Conservation (phyloP, 208 protist genomes). For the Acanthamoeba castellanii region DNA sequence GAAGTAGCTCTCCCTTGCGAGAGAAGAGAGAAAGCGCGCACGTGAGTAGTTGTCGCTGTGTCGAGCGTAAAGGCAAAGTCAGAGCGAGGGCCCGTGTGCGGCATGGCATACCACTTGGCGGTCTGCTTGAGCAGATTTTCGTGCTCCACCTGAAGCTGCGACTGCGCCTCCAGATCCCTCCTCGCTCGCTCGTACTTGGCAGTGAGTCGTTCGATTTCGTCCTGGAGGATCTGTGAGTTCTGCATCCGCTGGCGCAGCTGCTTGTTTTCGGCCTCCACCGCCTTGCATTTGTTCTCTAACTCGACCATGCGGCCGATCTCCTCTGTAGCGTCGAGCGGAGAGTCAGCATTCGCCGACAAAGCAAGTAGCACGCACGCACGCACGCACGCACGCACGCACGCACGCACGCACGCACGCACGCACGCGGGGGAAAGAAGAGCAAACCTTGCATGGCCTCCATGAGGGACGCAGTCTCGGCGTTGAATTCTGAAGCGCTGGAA, state of each 20-base stretch:
- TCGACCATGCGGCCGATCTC: slow-evolving; percentile 45
- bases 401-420: too few species aligned
- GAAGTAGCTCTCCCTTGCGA: slow-evolving; percentile 45
- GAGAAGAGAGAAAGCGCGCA: neutral
- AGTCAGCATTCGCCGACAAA: neutral
- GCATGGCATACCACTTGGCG: neutral
- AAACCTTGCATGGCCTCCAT: slow-evolving; percentile 52
- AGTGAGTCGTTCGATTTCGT: slow-evolving; percentile 2
- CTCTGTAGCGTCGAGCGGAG: neutral
- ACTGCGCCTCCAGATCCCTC: neutral
- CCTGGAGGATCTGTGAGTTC: slow-evolving; percentile 18
- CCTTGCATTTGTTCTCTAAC: neutral
- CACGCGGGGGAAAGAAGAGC: neutral
- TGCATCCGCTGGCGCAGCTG: slow-evolving; percentile 29
- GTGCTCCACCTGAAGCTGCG: neutral
- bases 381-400: too few species aligned
- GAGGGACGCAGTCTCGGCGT: neutral
- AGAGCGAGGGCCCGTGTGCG: neutral
- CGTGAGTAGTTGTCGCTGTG: neutral
- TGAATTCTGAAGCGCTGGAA: neutral
- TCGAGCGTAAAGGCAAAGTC: neutral
- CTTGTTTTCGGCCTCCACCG: neutral
- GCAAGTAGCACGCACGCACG: neutral
- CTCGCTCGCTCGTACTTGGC: neutral
- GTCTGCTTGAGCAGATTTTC: slow-evolving; percentile 38